A percentile compares a stretch with the other conserved stretches of the same genome.
phyloP scores from a whole-genome alignment of 2,329 filamentous ascomycete species.

The Clarireedia homoeocarpa region DNA sequence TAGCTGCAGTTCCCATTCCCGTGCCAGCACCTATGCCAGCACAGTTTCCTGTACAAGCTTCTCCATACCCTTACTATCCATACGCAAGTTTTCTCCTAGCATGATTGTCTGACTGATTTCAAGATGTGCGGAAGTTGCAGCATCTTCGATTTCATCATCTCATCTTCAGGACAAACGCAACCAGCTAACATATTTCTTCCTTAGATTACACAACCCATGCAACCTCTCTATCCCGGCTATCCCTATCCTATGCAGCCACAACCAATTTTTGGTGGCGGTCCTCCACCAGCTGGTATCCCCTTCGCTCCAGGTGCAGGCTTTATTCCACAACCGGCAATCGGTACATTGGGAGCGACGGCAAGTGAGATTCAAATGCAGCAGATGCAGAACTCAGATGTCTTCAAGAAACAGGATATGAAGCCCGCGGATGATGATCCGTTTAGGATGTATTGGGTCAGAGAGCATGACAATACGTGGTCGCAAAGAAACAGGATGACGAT shows the following conservation, averaged over 20 bases:
- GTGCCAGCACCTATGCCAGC: background rate
- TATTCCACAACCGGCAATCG: slow-evolving; percentile 15
- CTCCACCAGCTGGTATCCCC: slow-evolving; percentile 7
- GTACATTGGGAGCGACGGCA: slow-evolving; percentile 15
- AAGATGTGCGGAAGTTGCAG: background rate
- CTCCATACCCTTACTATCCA: background rate
- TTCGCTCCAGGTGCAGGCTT: slow-evolving; percentile 5
- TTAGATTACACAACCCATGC: background rate
- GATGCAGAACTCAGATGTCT: slow-evolving; percentile 19
- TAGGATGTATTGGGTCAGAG: slow-evolving; percentile 54
- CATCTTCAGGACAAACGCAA: background rate
- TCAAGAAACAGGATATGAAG: slow-evolving; percentile 48
- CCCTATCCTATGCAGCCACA: background rate
- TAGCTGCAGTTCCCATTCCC: background rate
- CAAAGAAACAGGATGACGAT: slow-evolving; percentile 52
- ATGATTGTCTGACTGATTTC: background rate
- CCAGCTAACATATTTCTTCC: background rate
- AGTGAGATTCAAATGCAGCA: slow-evolving; percentile 21
- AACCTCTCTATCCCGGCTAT: background rate
- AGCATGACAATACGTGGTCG: slow-evolving; percentile 52
- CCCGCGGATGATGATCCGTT: slow-evolving; percentile 52
- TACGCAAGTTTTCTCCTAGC: background rate
- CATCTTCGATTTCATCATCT: background rate
- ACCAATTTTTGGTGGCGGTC: background rate
- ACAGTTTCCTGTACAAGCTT: background rate